Percentiles rank a stretch among this genome's conserved stretches.
Evolutionary conservation across 2,329 filamentous ascomycete genomes (phyloP).

Genomic region (Cryphonectria parasitica): DNA sequence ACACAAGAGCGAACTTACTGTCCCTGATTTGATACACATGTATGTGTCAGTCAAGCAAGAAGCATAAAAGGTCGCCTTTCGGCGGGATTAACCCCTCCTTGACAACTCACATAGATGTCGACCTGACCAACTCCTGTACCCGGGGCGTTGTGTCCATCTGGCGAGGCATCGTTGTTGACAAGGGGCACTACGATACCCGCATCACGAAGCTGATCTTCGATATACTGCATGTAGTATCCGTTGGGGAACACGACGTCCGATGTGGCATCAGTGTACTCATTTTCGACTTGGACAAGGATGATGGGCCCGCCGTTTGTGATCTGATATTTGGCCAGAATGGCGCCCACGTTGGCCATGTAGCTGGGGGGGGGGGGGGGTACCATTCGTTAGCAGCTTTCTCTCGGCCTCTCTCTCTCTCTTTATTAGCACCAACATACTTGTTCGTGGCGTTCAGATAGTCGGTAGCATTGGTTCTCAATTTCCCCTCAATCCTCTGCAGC

Average conservation of each 20-base stretch:
- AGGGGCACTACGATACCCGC: slow-evolving; percentile 75
- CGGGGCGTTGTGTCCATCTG: slow-evolving; percentile 65
- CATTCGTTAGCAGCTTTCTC: background rate
- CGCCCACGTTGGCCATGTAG: slow-evolving; percentile 61
- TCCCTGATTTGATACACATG: slow-evolving; percentile 2
- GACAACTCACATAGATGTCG: slow-evolving; percentile 58
- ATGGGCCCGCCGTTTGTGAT: slow-evolving; percentile 77
- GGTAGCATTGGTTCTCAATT: slow-evolving; percentile 59
- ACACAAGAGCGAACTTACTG: background rate
- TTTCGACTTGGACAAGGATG: slow-evolving; percentile 73
- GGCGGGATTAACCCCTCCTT: too few species aligned
- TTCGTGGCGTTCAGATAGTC: slow-evolving; percentile 65
- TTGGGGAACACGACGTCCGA: slow-evolving; percentile 62
- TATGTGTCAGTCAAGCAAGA: background rate
- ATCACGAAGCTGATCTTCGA: slow-evolving; percentile 70
- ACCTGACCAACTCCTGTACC: slow-evolving; percentile 56
- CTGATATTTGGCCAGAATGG: slow-evolving; percentile 67
- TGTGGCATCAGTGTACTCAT: slow-evolving; percentile 62
- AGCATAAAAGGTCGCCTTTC: background rate
- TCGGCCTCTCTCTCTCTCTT: background rate
- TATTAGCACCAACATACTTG: slow-evolving; percentile 46
- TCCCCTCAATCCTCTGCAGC: slow-evolving; percentile 65
- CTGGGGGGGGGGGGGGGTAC: slow-evolving; percentile 34
- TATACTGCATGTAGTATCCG: slow-evolving; percentile 69
- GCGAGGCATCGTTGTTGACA: slow-evolving; percentile 73